Conservation (phyloP, 495 filamentous ascomycete species). For the Talaromyces stipitatus region DNA sequence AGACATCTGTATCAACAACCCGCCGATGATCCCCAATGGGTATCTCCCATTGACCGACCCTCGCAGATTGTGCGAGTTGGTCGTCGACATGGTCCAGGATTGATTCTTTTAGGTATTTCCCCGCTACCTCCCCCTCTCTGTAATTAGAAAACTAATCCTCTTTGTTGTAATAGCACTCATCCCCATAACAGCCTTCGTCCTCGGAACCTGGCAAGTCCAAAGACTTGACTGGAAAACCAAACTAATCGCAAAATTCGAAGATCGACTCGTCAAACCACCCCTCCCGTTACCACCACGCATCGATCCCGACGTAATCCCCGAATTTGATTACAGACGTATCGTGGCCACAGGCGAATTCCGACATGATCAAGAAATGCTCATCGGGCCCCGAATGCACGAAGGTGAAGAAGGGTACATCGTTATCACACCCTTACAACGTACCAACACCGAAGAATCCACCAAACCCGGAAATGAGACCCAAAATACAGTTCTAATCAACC, state of each 20-base stretch:
- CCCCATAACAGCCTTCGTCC: conserved; percentile 78
- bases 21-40: conserved; percentile 64
- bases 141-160: background rate
- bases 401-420: conserved; percentile 87
- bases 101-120: conserved; percentile 64
- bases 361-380: conserved; percentile 92
- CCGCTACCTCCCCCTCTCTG: background rate
- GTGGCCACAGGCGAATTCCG: conserved; percentile 63
- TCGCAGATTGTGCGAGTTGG: conserved; percentile 64
- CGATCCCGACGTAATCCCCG: conserved; percentile 67
- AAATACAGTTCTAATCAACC: conserved; percentile 71
- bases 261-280: conserved; percentile 78
- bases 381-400: conserved; percentile 83
- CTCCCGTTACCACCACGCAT: conserved; percentile 78
- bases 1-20: conserved; percentile 6
- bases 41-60: conserved; percentile 80
- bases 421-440: conserved; percentile 78
- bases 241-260: conserved; percentile 80
- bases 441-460: background rate
- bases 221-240: conserved; percentile 90
- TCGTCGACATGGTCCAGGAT: conserved; percentile 69
- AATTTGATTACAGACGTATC: conserved; percentile 91
- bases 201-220: conserved; percentile 95
- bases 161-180: conserved; percentile 58
- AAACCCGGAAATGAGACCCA: conserved; percentile 24